phyloP scores from a whole-genome alignment of 2,329 filamentous ascomycete genomes.

The Nemania abortiva region DNA sequence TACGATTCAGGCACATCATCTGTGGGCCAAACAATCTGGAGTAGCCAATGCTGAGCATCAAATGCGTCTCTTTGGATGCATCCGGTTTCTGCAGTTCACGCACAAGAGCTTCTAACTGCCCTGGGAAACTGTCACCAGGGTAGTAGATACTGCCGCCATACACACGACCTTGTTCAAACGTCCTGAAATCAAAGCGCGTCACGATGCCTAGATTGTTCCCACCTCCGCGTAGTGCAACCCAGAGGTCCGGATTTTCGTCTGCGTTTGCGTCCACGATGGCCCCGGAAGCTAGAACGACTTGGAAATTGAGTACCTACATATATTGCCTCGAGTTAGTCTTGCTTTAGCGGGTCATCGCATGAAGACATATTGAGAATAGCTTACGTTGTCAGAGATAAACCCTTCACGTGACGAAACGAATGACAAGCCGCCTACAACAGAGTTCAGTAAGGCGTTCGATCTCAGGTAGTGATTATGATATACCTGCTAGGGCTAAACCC shows the following conservation, averaged over 20 bases:
- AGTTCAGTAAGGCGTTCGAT: neutral
- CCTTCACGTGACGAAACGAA: slow-evolving; percentile 33
- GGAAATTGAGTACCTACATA: slow-evolving; percentile 25
- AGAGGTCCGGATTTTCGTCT: slow-evolving; percentile 23
- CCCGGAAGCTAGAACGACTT: slow-evolving; percentile 25
- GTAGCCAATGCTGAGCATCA: slow-evolving; percentile 44
- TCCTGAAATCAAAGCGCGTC: slow-evolving; percentile 18
- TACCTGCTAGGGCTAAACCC: slow-evolving; percentile 13
- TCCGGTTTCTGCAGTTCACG: slow-evolving; percentile 38
- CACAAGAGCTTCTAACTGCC: slow-evolving; percentile 43
- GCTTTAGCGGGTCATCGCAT: too few relatives aligned
- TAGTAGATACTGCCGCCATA: slow-evolving; percentile 43
- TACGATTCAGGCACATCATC: slow-evolving; percentile 15
- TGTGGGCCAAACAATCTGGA: slow-evolving; percentile 29
- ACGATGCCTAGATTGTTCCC: slow-evolving; percentile 30
- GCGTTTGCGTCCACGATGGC: slow-evolving; percentile 13
- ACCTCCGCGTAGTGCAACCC: slow-evolving; percentile 16
- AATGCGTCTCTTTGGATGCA: slow-evolving; percentile 39
- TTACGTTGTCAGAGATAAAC: slow-evolving; percentile 29
- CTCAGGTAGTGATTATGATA: neutral
- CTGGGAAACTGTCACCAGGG: slow-evolving; percentile 37
- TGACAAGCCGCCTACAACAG: slow-evolving; percentile 29
- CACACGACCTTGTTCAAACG: slow-evolving; percentile 20
- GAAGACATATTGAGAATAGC: neutral
- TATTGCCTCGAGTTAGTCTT: neutral